These are phyloP conservation scores for Gonapodya prolifera DNA, from an alignment of 192 early-diverging fungal species.

Conservation along the genomic window DNA sequence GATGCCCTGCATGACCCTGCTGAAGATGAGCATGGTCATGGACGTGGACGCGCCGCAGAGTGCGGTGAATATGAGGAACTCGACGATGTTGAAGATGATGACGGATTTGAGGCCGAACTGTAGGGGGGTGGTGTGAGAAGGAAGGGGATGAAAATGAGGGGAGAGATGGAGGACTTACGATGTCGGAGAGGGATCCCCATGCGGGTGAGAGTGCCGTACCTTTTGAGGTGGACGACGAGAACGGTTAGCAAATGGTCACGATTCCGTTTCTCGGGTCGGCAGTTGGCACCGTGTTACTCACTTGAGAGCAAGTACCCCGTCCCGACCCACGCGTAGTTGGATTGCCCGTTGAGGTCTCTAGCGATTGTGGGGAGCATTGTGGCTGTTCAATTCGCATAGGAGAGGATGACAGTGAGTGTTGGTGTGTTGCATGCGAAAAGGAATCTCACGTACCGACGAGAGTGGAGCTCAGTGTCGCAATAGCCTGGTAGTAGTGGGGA, in stretches of 20 bases:
- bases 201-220: background rate
- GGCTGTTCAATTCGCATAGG: background rate
- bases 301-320: background rate
- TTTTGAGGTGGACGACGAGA: background rate
- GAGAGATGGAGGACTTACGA: too few species aligned
- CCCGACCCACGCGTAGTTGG: background rate
- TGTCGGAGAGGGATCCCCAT: background rate
- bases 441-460: background rate
- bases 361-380: background rate
- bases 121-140: too few species aligned
- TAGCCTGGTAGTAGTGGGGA: too few species aligned
- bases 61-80: slow-evolving; percentile 21
- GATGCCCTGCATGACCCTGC: slow-evolving; percentile 28
- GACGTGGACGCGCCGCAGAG: slow-evolving; percentile 28
- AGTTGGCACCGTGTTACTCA: background rate
- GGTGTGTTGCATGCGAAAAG: background rate
- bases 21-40: slow-evolving; percentile 31
- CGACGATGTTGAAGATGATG: slow-evolving; percentile 10
- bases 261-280: background rate
- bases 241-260: background rate
- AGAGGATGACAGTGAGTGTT: background rate
- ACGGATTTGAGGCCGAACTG: slow-evolving; percentile 26
- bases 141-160: too few species aligned
- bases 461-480: background rate
- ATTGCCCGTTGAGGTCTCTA: background rate